phyloP scores from a whole-genome alignment of 2,329 filamentous ascomycete genomes.

The Colletotrichum limetticola region DNA sequence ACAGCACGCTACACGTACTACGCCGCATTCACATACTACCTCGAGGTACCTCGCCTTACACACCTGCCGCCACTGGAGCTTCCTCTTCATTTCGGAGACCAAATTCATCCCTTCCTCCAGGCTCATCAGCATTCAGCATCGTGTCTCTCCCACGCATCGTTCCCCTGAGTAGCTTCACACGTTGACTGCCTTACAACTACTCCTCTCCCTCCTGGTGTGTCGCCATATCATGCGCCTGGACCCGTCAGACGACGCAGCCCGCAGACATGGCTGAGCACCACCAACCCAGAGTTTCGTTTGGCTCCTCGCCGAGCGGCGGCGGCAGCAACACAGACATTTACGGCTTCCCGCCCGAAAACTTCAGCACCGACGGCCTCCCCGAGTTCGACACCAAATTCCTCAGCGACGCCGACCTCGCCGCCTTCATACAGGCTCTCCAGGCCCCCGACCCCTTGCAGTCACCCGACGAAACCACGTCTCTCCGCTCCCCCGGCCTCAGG shows the following conservation, averaged over 20 bases:
- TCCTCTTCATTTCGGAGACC: background rate
- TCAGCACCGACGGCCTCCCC: constrained; percentile 77
- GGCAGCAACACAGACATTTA: constrained; percentile 48
- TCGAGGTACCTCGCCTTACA: background rate
- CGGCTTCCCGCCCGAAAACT: constrained; percentile 71
- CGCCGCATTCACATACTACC: too few species aligned
- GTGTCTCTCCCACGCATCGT: background rate
- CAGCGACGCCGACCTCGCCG: constrained; percentile 74
- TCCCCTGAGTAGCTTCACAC: background rate
- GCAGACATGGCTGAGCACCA: constrained; percentile 36
- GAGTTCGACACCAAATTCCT: constrained; percentile 85
- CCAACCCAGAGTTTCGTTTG: constrained; percentile 34
- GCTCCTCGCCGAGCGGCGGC: constrained; percentile 39
- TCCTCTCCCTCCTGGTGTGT: background rate
- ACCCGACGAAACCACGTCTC: constrained; percentile 60
- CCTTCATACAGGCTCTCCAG: constrained; percentile 84
- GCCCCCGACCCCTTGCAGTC: constrained; percentile 81
- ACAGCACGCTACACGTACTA: background rate
- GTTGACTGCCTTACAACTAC: background rate
- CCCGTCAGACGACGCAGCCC: constrained; percentile 12
- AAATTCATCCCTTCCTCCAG: background rate
- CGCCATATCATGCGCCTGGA: constrained; percentile 32
- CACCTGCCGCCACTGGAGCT: background rate
- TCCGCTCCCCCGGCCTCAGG: constrained; percentile 53
- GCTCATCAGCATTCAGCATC: background rate